phyloP scores from a whole-genome alignment of 192 early-diverging fungal genomes.

The Coemansia sp. region DNA sequence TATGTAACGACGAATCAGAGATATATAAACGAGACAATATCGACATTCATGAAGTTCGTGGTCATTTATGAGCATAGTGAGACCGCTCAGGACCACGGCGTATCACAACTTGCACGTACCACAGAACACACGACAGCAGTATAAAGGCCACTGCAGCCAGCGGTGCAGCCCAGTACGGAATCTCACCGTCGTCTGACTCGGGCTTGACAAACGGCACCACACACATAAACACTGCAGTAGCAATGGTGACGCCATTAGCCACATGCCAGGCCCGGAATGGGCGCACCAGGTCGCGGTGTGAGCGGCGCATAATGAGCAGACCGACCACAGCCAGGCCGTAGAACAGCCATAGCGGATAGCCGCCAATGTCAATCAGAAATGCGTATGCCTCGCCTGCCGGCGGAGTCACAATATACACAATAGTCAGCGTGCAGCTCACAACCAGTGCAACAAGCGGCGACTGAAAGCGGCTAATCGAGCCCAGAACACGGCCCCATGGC shows the following conservation, averaged over 20 bases:
- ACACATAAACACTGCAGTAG: constrained; percentile 35
- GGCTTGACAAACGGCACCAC: constrained; percentile 38
- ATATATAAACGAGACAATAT: no score
- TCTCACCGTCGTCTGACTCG: neutral
- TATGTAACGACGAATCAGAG: no score
- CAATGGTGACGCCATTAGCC: constrained; percentile 31
- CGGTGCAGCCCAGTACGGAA: constrained; percentile 53
- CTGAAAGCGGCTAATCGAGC: constrained; percentile 41
- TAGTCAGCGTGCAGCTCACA: constrained; percentile 16
- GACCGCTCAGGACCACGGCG: constrained; percentile 25
- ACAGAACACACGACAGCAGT: constrained; percentile 28
- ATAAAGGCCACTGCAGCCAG: constrained; percentile 42
- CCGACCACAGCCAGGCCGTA: constrained; percentile 58
- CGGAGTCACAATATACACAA: constrained; percentile 46
- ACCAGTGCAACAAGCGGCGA: constrained; percentile 36
- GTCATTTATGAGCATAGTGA: neutral
- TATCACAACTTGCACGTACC: constrained; percentile 43
- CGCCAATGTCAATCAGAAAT: constrained; percentile 56
- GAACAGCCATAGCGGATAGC: constrained; percentile 59
- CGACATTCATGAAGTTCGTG: no score
- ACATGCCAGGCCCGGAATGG: constrained; percentile 51
- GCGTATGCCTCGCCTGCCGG: constrained; percentile 56
- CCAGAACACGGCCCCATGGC: constrained; percentile 40
- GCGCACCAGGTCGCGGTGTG: constrained; percentile 34
- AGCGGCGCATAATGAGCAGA: constrained; percentile 50